Conservation (phyloP, 2,329 filamentous ascomycete genomes). For the Aureobasidium sp. region DNA sequence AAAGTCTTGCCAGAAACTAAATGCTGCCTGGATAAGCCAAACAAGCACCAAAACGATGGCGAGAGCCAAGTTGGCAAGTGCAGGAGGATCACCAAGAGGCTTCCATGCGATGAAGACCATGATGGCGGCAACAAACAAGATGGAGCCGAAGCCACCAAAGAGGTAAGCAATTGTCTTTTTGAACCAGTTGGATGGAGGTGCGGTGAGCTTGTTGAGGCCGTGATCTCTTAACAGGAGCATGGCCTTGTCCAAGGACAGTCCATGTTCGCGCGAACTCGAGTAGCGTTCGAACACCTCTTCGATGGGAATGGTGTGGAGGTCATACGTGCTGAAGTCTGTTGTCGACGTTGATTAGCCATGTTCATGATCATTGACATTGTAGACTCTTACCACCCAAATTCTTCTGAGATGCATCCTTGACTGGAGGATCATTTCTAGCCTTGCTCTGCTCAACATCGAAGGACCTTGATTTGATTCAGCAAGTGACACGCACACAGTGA, state of each 20-base stretch:
- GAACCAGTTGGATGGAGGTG: conserved; percentile 55
- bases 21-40: conserved; percentile 51
- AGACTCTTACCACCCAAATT: conserved; percentile 28
- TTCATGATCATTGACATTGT: background rate
- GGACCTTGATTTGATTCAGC: conserved; percentile 25
- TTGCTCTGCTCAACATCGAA: conserved; percentile 37
- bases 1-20: conserved; percentile 62
- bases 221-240: conserved; percentile 50
- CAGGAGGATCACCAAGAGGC: conserved; percentile 65
- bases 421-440: conserved; percentile 21
- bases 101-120: conserved; percentile 73
- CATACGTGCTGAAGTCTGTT: conserved; percentile 41
- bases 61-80: conserved; percentile 62
- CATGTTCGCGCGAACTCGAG: conserved; percentile 48
- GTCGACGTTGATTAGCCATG: conserved; percentile 3
- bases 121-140: conserved; percentile 61
- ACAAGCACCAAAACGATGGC: conserved; percentile 66
- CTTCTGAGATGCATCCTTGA: conserved; percentile 26
- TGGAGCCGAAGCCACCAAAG: conserved; percentile 68
- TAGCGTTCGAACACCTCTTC: conserved; percentile 56
- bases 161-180: conserved; percentile 60
- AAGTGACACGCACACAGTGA: no score
- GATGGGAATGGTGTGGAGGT: conserved; percentile 59
- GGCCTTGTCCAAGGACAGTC: conserved; percentile 55
- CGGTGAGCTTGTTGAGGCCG: conserved; percentile 61